phyloP scores from a whole-genome alignment of 2,329 filamentous ascomycete species.

The Bipolaris gigantea region DNA sequence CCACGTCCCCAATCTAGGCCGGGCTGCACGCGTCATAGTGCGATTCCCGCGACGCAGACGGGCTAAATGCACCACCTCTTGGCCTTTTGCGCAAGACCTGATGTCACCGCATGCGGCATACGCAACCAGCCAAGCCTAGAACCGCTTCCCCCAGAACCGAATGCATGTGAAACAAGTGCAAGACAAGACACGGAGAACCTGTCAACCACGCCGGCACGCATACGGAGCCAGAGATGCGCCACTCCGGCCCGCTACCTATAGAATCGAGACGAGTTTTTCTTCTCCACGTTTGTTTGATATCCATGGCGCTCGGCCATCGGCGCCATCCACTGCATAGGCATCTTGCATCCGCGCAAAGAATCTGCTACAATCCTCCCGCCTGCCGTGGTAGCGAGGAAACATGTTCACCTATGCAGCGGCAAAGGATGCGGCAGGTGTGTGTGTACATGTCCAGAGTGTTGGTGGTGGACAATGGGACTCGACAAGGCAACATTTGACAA shows the following conservation, averaged over 20 bases:
- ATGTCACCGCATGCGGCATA: background rate
- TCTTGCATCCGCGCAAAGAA: slow-evolving; percentile 7
- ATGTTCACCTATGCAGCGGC: background rate
- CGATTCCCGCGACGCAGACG: background rate
- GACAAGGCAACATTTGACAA: background rate
- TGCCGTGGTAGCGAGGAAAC: background rate
- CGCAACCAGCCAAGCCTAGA: background rate
- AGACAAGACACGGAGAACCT: slow-evolving; percentile 2
- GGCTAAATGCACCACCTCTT: slow-evolving; percentile 1
- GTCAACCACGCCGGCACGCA: background rate
- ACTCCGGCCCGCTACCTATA: slow-evolving; percentile 23
- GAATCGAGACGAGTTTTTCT: slow-evolving; percentile 25
- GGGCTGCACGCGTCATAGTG: slow-evolving; percentile 9
- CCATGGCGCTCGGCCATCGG: slow-evolving; percentile 2
- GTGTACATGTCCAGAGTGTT: background rate
- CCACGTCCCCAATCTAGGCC: background rate
- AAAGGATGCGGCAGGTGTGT: background rate
- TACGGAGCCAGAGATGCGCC: slow-evolving; percentile 2
- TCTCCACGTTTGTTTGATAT: slow-evolving; percentile 19
- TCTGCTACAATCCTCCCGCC: background rate
- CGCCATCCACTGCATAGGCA: slow-evolving; percentile 4
- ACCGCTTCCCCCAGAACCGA: slow-evolving; percentile 1
- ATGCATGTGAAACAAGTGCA: slow-evolving; percentile 1
- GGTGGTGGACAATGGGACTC: background rate
- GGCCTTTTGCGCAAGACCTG: background rate